These are phyloP conservation scores for Lasiodiplodia sp. DNA, from an alignment of 2,329 filamentous ascomycete species.

Conservation along the genomic window DNA sequence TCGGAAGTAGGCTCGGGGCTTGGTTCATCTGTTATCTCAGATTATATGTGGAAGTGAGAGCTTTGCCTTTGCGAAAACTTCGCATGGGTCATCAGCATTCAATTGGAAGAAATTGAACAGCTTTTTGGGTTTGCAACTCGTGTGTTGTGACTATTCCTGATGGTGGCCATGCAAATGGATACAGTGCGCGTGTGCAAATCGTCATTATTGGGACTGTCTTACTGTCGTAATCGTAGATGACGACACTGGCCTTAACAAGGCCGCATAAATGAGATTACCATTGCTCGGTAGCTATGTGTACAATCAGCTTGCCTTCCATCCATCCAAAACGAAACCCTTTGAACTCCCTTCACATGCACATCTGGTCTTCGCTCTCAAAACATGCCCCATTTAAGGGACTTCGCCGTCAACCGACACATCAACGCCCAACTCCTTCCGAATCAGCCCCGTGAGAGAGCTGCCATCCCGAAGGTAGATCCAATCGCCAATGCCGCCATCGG, in stretches of 20 bases:
- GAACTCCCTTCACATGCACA: slow-evolving; percentile 21
- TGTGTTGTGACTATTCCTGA: not conserved
- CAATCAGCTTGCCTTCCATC: not conserved
- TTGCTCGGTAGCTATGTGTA: slow-evolving; percentile 1
- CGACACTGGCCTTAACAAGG: not conserved
- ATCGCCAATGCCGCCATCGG: slow-evolving; percentile 73
- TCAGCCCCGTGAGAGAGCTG: slow-evolving; percentile 73
- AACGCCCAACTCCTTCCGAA: slow-evolving; percentile 79
- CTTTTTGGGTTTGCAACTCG: not conserved
- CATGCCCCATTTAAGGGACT: slow-evolving; percentile 7
- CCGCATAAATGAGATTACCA: not conserved
- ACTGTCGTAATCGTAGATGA: not conserved
- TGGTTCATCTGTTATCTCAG: not conserved
- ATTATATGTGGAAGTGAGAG: not conserved
- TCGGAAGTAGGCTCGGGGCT: not conserved
- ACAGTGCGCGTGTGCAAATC: not conserved
- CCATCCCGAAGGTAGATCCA: slow-evolving; percentile 92
- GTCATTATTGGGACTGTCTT: not conserved
- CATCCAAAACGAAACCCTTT: not conserved
- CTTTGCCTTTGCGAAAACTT: not conserved
- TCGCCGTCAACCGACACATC: slow-evolving; percentile 50
- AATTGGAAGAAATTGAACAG: not conserved
- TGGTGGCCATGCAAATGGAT: not conserved
- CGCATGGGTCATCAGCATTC: not conserved
- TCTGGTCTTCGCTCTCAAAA: not conserved